phyloP scores from a whole-genome alignment of 2,329 filamentous ascomycete species.

The Mycogone perniciosa region DNA sequence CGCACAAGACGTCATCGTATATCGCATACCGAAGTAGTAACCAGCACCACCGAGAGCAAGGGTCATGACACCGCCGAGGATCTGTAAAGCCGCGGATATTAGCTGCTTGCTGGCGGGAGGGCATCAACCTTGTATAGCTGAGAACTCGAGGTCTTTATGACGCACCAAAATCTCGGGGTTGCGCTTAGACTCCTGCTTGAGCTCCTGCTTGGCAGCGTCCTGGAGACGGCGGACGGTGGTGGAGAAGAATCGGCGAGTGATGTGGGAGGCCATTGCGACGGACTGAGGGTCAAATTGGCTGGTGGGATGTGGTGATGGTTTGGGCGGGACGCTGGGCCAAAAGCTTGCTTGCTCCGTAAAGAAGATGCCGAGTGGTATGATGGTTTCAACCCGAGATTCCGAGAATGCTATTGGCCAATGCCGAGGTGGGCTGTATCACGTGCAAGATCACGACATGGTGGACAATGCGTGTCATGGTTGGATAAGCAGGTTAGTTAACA shows the following conservation, averaged over 20 bases:
- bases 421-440: slow-evolving; percentile 17
- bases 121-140: slow-evolving; percentile 5
- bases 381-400: slow-evolving; percentile 12
- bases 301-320: slow-evolving; percentile 15
- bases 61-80: slow-evolving; percentile 87
- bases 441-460: slow-evolving; percentile 15
- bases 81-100: slow-evolving; percentile 43
- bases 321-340: slow-evolving; percentile 15
- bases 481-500: neutral
- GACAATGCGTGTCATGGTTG: neutral
- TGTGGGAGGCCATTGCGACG: slow-evolving; percentile 49
- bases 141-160: slow-evolving; percentile 23
- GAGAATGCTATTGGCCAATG: slow-evolving; percentile 25
- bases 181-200: slow-evolving; percentile 54
- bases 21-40: slow-evolving; percentile 70
- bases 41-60: slow-evolving; percentile 81
- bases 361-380: slow-evolving; percentile 8
- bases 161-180: slow-evolving; percentile 42
- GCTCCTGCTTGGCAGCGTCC: slow-evolving; percentile 38
- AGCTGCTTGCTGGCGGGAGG: neutral
- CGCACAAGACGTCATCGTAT: neutral
- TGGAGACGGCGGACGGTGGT: slow-evolving; percentile 47
- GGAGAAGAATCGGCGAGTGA: slow-evolving; percentile 51
- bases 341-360: slow-evolving; percentile 1
- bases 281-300: slow-evolving; percentile 11